Conservation (phyloP, 225 moss, liverwort and hornwort genomes). For the Straminergon stramineum region DNA sequence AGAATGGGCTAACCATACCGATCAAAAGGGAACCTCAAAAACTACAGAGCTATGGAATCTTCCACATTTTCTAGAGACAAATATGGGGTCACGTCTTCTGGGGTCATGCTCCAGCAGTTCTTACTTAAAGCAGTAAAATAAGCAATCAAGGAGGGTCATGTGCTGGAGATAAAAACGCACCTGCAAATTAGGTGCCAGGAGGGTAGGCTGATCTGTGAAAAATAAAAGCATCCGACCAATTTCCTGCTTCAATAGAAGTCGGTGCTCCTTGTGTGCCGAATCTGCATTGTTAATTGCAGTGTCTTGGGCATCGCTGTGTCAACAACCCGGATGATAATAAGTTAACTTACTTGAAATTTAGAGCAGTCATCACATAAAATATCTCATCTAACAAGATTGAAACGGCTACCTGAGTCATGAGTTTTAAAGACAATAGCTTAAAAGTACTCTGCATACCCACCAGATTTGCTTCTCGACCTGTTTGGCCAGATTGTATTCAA, state of each 20-base stretch:
- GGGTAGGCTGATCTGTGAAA: constrained; percentile 93
- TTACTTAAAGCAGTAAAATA: neutral
- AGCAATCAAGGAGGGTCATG: neutral
- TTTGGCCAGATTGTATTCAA: constrained; percentile 91
- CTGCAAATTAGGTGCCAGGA: constrained; percentile 89
- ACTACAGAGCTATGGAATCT: neutral
- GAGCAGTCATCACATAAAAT: neutral
- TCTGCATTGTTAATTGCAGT: constrained; percentile 84
- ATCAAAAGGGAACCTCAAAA: neutral
- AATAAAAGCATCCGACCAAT: constrained; percentile 89
- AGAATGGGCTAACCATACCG: neutral
- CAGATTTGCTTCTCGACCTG: constrained; percentile 95
- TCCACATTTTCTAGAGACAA: neutral
- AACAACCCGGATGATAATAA: neutral
- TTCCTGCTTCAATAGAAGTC: constrained; percentile 91
- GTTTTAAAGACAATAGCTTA: neutral
- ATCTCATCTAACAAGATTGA: neutral
- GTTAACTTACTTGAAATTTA: neutral
- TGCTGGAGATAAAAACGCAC: constrained; percentile 9
- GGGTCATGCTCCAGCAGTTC: neutral
- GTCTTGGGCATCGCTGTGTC: constrained; percentile 83
- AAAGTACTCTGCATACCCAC: constrained; percentile 11
- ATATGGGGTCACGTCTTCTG: neutral
- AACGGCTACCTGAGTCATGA: neutral
- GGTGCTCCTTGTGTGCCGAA: constrained; percentile 85